Evolutionary conservation across 805 yeast species (phyloP), one percentile per base, ranked within the genome.

Genomic region (Maudiozyma pseudohumilis): DNA sequence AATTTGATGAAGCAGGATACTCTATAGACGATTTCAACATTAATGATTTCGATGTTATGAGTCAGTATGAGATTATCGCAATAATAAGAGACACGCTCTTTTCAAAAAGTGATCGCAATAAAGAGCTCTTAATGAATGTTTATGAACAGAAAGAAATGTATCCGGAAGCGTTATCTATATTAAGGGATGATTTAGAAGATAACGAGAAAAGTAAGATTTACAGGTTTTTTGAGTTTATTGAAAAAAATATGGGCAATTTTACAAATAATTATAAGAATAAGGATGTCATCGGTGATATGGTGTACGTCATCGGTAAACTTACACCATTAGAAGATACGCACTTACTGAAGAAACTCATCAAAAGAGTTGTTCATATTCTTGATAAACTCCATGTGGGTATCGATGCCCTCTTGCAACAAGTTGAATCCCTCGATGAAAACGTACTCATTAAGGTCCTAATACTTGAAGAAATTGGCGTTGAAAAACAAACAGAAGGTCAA

Each of bases 381-480:
- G 19, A 38, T 3, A 29, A 24, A 4, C 29, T 39, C 4, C 32
- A 44, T 11, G 28, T 50, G 1, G 44, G 45, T 21, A 33, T 39
- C 10, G 40, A 46, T 23, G 41, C 39, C 2, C 38, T 58, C 6
- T 28, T 55, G 2, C 13, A 40, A 12, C 47, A 38, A 19, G 29
- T 45, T 5, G 40, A 34, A 11, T 24, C 26, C 11, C 17, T 33
- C 8, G 41, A 42, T 3, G 43, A 42, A 15, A 43, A 44, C 13
- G 33, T 49, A 15, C 34, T 28, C 5, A 40, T 47, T 6, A 56
- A 52, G 34, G 56, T 57, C 1, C 25, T 40, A 1, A 29, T 56
- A 6, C 38, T 56, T 4, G 60, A 58, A 41, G 36, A 42, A 19
- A 32, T 55, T 6, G 55, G 57, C 1, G 35, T 48, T 1, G 29